These are phyloP conservation scores for Aurantiochytrium sp. DNA, from an alignment of 108 stramenopile species.

Conservation along the genomic window DNA sequence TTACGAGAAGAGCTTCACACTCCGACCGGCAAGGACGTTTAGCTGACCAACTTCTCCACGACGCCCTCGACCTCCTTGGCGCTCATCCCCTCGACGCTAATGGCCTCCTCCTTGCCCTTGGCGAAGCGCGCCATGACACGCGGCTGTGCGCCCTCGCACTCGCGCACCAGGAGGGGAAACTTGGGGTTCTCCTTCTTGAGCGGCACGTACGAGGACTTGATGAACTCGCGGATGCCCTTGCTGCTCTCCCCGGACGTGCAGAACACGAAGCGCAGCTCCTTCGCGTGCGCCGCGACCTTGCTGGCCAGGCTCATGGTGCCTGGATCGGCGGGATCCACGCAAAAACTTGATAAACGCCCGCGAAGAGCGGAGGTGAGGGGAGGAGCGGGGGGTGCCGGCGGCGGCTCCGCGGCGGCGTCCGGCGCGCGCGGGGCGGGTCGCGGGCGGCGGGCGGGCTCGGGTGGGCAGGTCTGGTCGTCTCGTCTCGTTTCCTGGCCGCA, in stretches of 20 bases:
- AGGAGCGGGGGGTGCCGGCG: too few relatives aligned
- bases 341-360: too few relatives aligned
- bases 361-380: too few relatives aligned
- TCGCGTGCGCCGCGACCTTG: background rate
- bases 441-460: too few relatives aligned
- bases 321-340: too few relatives aligned
- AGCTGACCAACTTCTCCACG: slow-evolving; percentile 12
- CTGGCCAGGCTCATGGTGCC: background rate
- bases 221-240: background rate
- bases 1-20: too few relatives aligned
- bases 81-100: slow-evolving; percentile 17
- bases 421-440: too few relatives aligned
- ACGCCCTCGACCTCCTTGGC: slow-evolving; percentile 21
- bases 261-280: slow-evolving; percentile 30
- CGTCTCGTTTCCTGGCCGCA: too few relatives aligned
- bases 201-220: background rate
- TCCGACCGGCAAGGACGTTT: too few relatives aligned
- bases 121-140: background rate
- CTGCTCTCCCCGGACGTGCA: background rate
- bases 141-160: background rate
- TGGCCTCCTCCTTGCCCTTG: slow-evolving; percentile 20
- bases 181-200: slow-evolving; percentile 33
- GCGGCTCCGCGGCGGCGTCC: too few relatives aligned
- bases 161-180: slow-evolving; percentile 31
- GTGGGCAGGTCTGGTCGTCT: too few relatives aligned